A percentile compares a stretch with the other conserved stretches of the same genome.
These are phyloP conservation scores for Sergeia podlipaevii DNA, from an alignment of 208 protist genomes.

Conservation along the genomic window DNA sequence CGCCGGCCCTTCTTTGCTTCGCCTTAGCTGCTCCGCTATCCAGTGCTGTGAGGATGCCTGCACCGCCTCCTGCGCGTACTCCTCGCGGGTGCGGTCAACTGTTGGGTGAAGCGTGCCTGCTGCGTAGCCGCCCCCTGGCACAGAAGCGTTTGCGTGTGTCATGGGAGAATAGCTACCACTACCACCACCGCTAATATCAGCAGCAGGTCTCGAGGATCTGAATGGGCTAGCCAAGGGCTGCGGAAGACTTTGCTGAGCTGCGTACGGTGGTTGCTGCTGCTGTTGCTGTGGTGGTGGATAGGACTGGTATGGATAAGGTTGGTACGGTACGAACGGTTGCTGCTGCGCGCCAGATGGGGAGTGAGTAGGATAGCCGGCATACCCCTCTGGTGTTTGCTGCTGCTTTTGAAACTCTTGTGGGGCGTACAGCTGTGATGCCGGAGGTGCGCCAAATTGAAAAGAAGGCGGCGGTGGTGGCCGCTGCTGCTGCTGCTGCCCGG, in stretches of 20 bases:
- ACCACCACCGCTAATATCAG: too few relatives aligned
- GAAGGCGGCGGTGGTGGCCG: not conserved
- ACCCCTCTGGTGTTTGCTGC: too few relatives aligned
- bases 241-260: not conserved
- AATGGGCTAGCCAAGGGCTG: not conserved
- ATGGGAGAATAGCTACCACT: too few relatives aligned
- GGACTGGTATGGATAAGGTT: not conserved
- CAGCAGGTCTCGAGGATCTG: not conserved
- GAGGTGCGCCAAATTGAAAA: not conserved
- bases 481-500: not conserved
- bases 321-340: not conserved
- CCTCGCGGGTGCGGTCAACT: slow-evolving; percentile 30
- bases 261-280: slow-evolving; percentile 4
- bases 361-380: too few relatives aligned
- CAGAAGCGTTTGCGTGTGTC: too few relatives aligned
- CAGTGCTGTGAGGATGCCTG: slow-evolving; percentile 37
- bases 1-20: slow-evolving; percentile 6
- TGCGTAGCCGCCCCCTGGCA: not conserved
- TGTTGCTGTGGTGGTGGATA: not conserved
- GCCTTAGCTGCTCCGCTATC: slow-evolving; percentile 30
- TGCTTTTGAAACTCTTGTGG: not conserved
- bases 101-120: slow-evolving; percentile 4
- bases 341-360: too few relatives aligned
- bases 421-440: not conserved
- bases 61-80: slow-evolving; percentile 36